Evolutionary conservation across 495 filamentous ascomycete genomes (phyloP), one percentile per base, ranked within the genome.

Genomic region (Trichodelitschia bisporula): DNA sequence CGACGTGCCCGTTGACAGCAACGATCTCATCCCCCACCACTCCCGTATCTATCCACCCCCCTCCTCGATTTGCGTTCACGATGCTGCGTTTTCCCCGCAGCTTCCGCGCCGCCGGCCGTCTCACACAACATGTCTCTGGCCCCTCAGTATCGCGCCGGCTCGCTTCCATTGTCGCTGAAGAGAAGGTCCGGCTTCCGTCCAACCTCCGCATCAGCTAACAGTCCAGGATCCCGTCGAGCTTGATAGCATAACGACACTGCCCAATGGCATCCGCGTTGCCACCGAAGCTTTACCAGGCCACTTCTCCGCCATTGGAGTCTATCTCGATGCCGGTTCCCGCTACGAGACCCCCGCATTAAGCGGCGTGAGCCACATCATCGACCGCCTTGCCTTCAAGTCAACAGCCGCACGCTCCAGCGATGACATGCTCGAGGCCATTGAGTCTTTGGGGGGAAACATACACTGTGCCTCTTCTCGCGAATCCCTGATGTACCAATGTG

Each of bases 401-500:
- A 95, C 89, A 1, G 59, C 60, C 19, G 55, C 53, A 4, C 69
- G 68, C 21, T 63, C 70, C 1, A 63, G 68, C 25, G 82, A 91
- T 50, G 56, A 89, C 39, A 90, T 95, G 69, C 53, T 91, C 2
- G 79, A 92, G 48, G 55, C 65, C 1, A 53, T 91, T 1, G 84
- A 93, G 47, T 69, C 66, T 2, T 58, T 99, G 4, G 86, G 86
- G 17, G 86, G 86, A 14, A 92, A 90, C 41, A 78, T 95, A 36
- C 83, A 93, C 53, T 95, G 86, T 48, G 80, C 79, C 19, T 93
- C 84, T 0, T 91, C 84, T 0, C 61, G 86, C 24, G 86, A 99
- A 48, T 79, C 82, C 14, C 64, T 99, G 45, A 95, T 99, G 86
- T 99, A 99, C 55, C 89, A 95, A 50, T 74, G 79, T 3, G 89